These are phyloP conservation scores for Halophytophthora batemanensis DNA, from an alignment of 352 stramenopile species.

Conservation along the genomic window DNA sequence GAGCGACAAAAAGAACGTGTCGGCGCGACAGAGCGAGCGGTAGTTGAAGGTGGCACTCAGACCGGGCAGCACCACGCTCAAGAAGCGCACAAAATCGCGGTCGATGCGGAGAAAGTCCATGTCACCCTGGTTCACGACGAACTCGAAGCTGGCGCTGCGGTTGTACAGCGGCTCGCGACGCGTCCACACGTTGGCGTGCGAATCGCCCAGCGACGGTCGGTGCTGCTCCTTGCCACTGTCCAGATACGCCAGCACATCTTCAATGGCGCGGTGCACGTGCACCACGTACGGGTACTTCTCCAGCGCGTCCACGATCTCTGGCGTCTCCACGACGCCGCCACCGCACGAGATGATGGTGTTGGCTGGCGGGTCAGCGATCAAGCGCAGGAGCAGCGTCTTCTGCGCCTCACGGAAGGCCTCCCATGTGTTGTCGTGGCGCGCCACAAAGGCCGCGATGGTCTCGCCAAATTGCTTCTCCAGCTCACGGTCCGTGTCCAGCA, in stretches of 20 bases:
- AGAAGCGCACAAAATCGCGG: slow-evolving; percentile 70
- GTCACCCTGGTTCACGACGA: slow-evolving; percentile 58
- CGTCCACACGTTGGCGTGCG: slow-evolving; percentile 55
- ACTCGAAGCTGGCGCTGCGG: slow-evolving; percentile 52
- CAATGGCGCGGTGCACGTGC: slow-evolving; percentile 63
- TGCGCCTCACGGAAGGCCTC: slow-evolving; percentile 73
- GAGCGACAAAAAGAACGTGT: slow-evolving; percentile 82
- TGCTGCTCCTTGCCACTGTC: slow-evolving; percentile 39
- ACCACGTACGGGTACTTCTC: slow-evolving; percentile 67
- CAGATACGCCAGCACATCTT: slow-evolving; percentile 68
- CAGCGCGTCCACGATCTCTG: slow-evolving; percentile 56
- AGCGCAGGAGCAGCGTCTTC: slow-evolving; percentile 50
- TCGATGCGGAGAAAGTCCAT: slow-evolving; percentile 52
- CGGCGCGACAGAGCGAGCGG: slow-evolving; percentile 32
- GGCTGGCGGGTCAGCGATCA: slow-evolving; percentile 52
- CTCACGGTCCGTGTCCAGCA: slow-evolving; percentile 79
- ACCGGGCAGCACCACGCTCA: slow-evolving; percentile 50
- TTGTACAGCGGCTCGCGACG: slow-evolving; percentile 57
- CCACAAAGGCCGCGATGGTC: slow-evolving; percentile 69
- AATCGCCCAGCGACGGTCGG: slow-evolving; percentile 59
- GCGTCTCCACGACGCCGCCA: slow-evolving; percentile 79
- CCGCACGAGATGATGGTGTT: slow-evolving; percentile 82
- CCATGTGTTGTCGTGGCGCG: slow-evolving; percentile 58
- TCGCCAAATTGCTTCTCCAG: slow-evolving; percentile 66
- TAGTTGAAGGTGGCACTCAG: slow-evolving; percentile 51